Conservation (phyloP, 306 rosid genomes). For the Casuarina equisetifolia region DNA sequence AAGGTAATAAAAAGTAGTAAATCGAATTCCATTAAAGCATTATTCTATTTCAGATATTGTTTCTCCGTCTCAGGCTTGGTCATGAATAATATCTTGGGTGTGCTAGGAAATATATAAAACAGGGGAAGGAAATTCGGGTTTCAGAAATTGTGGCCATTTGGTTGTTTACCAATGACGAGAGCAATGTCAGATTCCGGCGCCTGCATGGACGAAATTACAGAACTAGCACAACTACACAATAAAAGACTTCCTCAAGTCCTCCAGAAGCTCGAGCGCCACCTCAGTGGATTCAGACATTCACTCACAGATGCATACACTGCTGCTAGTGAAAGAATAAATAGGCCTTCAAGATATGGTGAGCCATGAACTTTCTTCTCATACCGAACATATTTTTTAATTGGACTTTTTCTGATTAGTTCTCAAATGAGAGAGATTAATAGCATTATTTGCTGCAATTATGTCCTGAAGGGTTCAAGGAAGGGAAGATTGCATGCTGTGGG, state of each 20-base stretch:
- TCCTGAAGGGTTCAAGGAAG: constrained; percentile 39
- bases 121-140: constrained; percentile 54
- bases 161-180: constrained; percentile 21
- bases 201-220: constrained; percentile 22
- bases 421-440: neutral
- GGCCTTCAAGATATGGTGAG: constrained; percentile 36
- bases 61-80: neutral
- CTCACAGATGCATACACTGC: constrained; percentile 12
- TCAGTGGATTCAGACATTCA: constrained; percentile 38
- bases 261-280: constrained; percentile 18
- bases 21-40: neutral
- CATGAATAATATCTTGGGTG: neutral
- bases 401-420: neutral
- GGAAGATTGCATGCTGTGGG: constrained; percentile 39
- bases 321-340: constrained; percentile 11
- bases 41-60: too few species aligned
- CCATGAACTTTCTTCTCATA: neutral
- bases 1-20: constrained; percentile 21
- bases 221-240: constrained; percentile 29
- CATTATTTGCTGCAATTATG: too few species aligned
- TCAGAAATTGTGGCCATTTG: constrained; percentile 23
- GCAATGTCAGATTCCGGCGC: constrained; percentile 4
- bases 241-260: constrained; percentile 23
- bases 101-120: constrained; percentile 34
- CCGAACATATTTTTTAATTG: neutral